Evolutionary conservation across 371 early-diverging fungal genomes (phyloP).

Genomic region (Mucor velutinosus): DNA sequence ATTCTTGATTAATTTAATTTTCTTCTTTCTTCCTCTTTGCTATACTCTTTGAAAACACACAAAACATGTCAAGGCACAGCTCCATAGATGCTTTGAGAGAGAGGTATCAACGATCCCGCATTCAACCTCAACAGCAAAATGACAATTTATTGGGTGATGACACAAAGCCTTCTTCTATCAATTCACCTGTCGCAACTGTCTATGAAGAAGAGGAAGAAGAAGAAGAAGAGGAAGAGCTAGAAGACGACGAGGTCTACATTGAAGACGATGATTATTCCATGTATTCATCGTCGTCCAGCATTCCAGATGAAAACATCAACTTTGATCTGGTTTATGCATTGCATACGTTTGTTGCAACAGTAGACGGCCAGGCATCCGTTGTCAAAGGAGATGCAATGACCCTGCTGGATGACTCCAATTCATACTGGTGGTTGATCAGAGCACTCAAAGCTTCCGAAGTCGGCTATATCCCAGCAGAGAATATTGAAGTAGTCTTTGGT

Average conservation of each 20-base stretch:
- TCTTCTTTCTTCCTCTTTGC: conserved; percentile 8
- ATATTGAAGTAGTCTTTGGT: conserved; percentile 72
- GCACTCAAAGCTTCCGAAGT: conserved; percentile 85
- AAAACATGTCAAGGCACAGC: conserved; percentile 21
- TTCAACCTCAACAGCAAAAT: conserved; percentile 14
- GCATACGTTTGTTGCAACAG: conserved; percentile 91
- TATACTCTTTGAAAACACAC: not conserved
- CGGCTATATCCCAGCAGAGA: conserved; percentile 97
- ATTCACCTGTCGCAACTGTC: conserved; percentile 29
- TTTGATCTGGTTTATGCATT: conserved; percentile 86
- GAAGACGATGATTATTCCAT: conserved; percentile 53
- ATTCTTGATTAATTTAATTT: conserved; percentile 13
- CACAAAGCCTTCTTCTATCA: not conserved
- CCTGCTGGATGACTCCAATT: conserved; percentile 91
- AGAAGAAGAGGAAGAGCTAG: conserved; percentile 46
- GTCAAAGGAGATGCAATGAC: conserved; percentile 86
- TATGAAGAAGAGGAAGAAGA: conserved; percentile 38
- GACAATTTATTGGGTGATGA: not conserved
- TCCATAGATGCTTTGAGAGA: conserved; percentile 24
- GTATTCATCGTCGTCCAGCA: conserved; percentile 56
- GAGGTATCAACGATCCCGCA: conserved; percentile 20
- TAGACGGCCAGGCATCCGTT: conserved; percentile 94
- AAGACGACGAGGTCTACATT: conserved; percentile 45
- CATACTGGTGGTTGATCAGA: conserved; percentile 97
- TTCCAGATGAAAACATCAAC: conserved; percentile 78